Evolutionary conservation across 257 asterid species (phyloP), one percentile per base, ranked within the genome.

Genomic region (Nicotiana benthamiana): DNA sequence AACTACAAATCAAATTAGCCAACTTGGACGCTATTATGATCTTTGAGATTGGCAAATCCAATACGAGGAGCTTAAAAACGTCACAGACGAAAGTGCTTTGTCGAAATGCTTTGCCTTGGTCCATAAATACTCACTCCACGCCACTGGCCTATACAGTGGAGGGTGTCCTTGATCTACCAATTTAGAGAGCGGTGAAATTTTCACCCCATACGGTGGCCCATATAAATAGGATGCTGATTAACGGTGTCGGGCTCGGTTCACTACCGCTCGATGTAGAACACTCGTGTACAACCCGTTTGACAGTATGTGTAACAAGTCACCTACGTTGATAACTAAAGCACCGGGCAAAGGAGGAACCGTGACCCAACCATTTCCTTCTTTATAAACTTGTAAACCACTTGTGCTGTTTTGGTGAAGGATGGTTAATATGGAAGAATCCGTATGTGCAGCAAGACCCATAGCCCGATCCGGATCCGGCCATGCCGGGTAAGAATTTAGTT

Each of bases 61-160:
- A 75, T 87, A 4, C 79, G 61, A 34, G 90, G 91, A 2, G 82
- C 87, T 57, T 90, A 89, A 1, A 93, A 68, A 13, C 93, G 88
- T 5, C 7, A 94, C 89, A 1, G 93, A 86, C 1, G 91, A 85
- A 36, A 96, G 95, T 17, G 98, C 98, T 83, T 92, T 92, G 63
- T 94, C 84, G 79, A 96, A 96, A 83, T 90, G 87, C 86, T 92
- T 90, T 6, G 97, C 95, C 85, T 96, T 96, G 0, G 90, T 88
- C 18, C 90, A 87, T 0, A 96, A 90, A 85, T 96, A 96, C 66
- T 94, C 98, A 9, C 84, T 87, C 98, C 99, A 96, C 4, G 94
- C 90, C 61, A 96, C 88, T 10, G 96, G 80, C 88, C 93, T 81
- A 60, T 94, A 96, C 4, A 91, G 75, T 2, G 95, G 89, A n/a